Conservation (phyloP, 2,329 filamentous ascomycete species). For the Epichloe sibirici region DNA sequence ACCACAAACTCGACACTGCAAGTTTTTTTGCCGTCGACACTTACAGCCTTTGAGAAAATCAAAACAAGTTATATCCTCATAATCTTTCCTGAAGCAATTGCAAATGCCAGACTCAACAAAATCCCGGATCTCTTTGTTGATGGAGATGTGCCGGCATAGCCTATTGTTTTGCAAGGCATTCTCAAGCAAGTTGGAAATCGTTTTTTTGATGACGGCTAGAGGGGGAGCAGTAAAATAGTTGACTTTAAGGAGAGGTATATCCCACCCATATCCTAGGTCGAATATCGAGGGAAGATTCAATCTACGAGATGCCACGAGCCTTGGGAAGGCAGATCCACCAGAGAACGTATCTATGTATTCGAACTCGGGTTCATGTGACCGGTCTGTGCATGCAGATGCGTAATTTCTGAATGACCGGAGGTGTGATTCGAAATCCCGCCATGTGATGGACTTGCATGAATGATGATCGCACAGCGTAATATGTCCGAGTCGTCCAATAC, state of each 20-base stretch:
- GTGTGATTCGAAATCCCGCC: background rate
- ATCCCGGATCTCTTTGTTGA: background rate
- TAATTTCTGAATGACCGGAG: background rate
- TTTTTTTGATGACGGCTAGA: background rate
- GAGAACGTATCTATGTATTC: background rate
- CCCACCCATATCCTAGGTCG: background rate
- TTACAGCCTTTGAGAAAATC: background rate
- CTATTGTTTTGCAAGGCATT: background rate
- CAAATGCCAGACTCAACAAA: background rate
- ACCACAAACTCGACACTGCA: conserved; percentile 2
- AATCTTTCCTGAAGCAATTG: background rate
- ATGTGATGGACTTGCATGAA: background rate
- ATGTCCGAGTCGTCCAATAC: conserved; percentile 1
- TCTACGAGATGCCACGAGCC: background rate
- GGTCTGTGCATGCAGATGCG: background rate
- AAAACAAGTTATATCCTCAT: accelerated
- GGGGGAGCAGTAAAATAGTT: background rate
- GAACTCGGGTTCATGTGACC: background rate
- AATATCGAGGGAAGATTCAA: background rate
- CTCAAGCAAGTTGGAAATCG: background rate
- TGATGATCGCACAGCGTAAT: background rate
- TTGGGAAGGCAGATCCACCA: background rate
- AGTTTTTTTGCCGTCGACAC: background rate
- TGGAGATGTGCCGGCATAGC: conserved; percentile 1
- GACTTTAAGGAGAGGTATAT: background rate